Conservation (phyloP, 1,284 basidiomycete species). For the Jaminaea rosea region DNA sequence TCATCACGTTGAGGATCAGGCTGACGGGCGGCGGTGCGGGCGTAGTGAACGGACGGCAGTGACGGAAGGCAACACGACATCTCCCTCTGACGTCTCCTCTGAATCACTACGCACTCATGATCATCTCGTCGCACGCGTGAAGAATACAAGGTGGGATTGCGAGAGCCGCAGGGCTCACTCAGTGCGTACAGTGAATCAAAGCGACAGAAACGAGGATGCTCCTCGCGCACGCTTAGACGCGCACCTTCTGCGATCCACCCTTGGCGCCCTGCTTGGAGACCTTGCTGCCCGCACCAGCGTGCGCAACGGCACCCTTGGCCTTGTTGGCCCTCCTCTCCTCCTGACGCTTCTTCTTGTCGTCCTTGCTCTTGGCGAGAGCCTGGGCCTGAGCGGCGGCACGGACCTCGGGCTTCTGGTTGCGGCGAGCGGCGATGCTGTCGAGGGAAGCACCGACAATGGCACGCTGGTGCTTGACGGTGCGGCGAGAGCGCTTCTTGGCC, state of each 20-base stretch:
- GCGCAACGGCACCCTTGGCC: conserved; percentile 54
- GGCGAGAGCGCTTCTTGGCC: conserved; percentile 94
- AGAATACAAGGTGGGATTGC: too few relatives aligned
- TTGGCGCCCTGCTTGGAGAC: conserved; percentile 94
- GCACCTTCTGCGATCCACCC: conserved; percentile 49
- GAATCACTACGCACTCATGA: too few relatives aligned
- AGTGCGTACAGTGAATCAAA: too few relatives aligned
- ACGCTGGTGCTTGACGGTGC: conserved; percentile 95
- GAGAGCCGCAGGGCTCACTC: too few relatives aligned
- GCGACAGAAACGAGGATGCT: not conserved
- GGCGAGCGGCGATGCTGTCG: conserved; percentile 76
- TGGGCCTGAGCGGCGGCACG: conserved; percentile 70
- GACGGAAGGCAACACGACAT: not conserved
- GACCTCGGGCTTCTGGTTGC: conserved; percentile 65
- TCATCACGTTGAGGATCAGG: too few relatives aligned
- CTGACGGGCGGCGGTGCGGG: too few relatives aligned
- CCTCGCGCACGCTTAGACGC: conserved; percentile 18
- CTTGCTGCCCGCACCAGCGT: conserved; percentile 58
- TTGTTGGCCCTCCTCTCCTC: conserved; percentile 47
- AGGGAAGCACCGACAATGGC: conserved; percentile 96
- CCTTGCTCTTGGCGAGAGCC: conserved; percentile 94
- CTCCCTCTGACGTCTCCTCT: too few relatives aligned
- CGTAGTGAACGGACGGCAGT: too few relatives aligned
- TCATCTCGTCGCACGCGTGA: conserved; percentile 36
- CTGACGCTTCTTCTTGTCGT: conserved; percentile 60